phyloP scores from a whole-genome alignment of 495 filamentous ascomycete species.

The Aspergillus bertholletiae region DNA sequence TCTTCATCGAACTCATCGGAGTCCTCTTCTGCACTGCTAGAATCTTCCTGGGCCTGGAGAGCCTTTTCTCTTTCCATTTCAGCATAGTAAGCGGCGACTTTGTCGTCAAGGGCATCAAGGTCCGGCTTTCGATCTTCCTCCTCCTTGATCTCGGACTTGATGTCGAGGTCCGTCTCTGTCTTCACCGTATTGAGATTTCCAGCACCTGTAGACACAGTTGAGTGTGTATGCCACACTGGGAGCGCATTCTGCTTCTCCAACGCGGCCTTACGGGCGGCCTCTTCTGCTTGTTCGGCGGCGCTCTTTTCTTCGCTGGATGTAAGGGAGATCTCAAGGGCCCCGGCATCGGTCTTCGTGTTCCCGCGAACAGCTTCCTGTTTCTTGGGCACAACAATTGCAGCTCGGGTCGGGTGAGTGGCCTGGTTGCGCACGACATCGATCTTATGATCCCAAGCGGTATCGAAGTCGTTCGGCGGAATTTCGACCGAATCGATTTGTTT shows the following conservation, averaged over 20 bases:
- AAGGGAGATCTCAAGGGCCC: conserved; percentile 74
- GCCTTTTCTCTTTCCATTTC: conserved; percentile 49
- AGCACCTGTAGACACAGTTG: conserved; percentile 58
- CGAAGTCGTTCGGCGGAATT: conserved; percentile 85
- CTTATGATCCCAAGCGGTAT: conserved; percentile 62
- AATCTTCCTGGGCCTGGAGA: conserved; percentile 43
- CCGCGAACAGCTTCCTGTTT: conserved; percentile 69
- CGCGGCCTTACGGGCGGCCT: conserved; percentile 66
- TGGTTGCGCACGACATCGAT: conserved; percentile 48
- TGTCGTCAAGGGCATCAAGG: conserved; percentile 42
- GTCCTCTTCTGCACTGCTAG: conserved; percentile 44
- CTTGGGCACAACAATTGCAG: conserved; percentile 37
- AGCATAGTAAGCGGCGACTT: conserved; percentile 49
- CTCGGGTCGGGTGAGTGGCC: conserved; percentile 53
- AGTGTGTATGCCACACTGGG: conserved; percentile 85
- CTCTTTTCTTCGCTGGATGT: conserved; percentile 70
- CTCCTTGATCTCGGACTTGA: conserved; percentile 45
- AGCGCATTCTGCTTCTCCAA: conserved; percentile 80
- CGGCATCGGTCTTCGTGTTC: conserved; percentile 59
- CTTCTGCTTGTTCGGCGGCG: conserved; percentile 70
- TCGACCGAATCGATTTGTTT: conserved; percentile 78
- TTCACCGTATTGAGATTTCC: conserved; percentile 24
- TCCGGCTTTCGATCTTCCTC: conserved; percentile 56
- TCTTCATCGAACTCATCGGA: conserved; percentile 48
- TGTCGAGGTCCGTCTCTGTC: conserved; percentile 30